phyloP scores from a whole-genome alignment of 306 rosid species.

The Benincasa hispida region DNA sequence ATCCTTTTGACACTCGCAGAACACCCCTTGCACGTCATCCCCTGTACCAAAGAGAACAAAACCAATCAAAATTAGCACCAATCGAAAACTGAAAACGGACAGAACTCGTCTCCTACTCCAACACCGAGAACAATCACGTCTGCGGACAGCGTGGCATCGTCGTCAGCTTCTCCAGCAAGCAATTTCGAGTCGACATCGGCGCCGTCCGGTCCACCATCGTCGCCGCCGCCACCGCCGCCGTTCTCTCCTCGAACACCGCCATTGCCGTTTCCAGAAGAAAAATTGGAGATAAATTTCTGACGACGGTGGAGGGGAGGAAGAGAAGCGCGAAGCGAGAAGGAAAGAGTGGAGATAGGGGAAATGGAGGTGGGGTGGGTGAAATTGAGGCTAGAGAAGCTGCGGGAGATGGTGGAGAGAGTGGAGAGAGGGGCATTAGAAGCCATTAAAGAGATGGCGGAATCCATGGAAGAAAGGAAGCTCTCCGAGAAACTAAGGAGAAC shows the following conservation, averaged over 20 bases:
- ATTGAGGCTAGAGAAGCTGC: neutral
- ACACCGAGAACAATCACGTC: constrained; percentile 8
- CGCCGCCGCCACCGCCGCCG: constrained; percentile 1
- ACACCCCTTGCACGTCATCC: constrained; percentile 76
- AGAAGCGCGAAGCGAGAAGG: neutral
- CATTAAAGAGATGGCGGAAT: neutral
- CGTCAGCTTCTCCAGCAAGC: neutral
- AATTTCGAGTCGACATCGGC: neutral
- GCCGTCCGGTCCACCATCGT: neutral
- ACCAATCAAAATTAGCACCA: neutral
- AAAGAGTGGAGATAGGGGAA: neutral
- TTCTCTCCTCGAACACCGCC: constrained; percentile 4
- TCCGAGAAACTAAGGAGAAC: neutral
- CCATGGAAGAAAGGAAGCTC: neutral
- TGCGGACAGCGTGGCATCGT: neutral
- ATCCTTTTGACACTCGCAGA: constrained; percentile 63
- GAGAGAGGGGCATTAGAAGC: neutral
- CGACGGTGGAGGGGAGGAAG: neutral
- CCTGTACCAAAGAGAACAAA: constrained; percentile 8
- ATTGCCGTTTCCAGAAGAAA: neutral
- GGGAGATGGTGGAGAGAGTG: neutral
- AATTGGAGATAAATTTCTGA: neutral
- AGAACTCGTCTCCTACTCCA: neutral
- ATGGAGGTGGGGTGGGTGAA: neutral
- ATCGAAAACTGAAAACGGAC: neutral